Conservation (phyloP, 495 filamentous ascomycete species). For the Lentithecium fluviatile region DNA sequence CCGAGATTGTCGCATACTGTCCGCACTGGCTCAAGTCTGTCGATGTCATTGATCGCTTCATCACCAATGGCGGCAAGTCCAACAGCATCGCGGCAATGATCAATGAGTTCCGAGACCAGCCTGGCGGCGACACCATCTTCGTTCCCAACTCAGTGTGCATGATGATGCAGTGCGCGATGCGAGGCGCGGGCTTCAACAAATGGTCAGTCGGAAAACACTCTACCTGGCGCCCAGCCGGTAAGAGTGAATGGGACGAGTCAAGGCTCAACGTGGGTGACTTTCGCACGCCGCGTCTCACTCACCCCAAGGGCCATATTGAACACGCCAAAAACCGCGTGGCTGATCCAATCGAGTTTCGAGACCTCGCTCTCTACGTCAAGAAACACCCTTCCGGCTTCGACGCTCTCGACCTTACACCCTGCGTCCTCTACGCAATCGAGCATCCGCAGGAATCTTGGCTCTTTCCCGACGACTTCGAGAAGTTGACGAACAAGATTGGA, state of each 20-base stretch:
- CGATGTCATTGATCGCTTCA: conserved; percentile 4
- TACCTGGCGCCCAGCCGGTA: not conserved
- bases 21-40: conserved; percentile 6
- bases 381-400: conserved; percentile 10
- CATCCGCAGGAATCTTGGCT: conserved; percentile 8
- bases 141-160: not conserved
- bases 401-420: conserved; percentile 19
- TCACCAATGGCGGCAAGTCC: conserved; percentile 2
- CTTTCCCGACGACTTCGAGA: conserved; percentile 5
- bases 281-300: not conserved
- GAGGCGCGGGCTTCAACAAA: not conserved
- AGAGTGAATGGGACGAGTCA: not conserved
- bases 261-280: not conserved
- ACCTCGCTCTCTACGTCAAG: conserved; percentile 5
- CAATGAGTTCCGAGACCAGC: not conserved
- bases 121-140: not conserved
- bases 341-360: conserved; percentile 4
- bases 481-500: conserved; percentile 3
- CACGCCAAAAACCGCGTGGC: no score
- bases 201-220: conserved; percentile 11
- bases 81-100: not conserved
- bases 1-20: conserved; percentile 18
- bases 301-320: not conserved
- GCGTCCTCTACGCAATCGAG: conserved; percentile 6
- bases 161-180: conserved; percentile 7